Evolutionary conservation across 345 rosid species (phyloP).

Genomic region (Gossypium australe): DNA sequence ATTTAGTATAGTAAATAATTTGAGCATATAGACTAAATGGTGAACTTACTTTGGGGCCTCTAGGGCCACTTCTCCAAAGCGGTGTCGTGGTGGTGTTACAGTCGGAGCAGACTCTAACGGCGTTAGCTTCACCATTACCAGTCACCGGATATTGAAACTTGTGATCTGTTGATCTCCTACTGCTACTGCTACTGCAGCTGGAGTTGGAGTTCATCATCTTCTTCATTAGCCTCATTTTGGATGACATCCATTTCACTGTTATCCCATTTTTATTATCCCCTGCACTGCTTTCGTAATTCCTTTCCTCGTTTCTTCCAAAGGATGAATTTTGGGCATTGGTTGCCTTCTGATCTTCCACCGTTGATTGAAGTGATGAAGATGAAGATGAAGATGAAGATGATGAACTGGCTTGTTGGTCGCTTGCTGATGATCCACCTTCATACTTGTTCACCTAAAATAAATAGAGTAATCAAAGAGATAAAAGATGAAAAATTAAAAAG

Average conservation of each 20-base stretch:
- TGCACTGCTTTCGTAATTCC: slow-evolving; percentile 5
- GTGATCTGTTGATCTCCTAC: neutral
- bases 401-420: slow-evolving; percentile 11
- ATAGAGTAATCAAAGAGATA: neutral
- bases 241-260: slow-evolving; percentile 37
- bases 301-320: neutral
- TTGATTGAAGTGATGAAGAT: slow-evolving; percentile 3
- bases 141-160: slow-evolving; percentile 21
- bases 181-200: neutral
- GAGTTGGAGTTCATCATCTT: slow-evolving; percentile 26
- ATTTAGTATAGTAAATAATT: neutral
- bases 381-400: neutral
- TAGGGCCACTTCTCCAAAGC: slow-evolving; percentile 74
- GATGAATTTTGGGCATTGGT: neutral
- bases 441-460: slow-evolving; percentile 13
- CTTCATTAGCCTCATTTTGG: slow-evolving; percentile 40
- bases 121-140: neutral
- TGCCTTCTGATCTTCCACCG: neutral
- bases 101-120: slow-evolving; percentile 46
- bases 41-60: slow-evolving; percentile 51
- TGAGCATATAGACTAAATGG: neutral
- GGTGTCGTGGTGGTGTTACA: slow-evolving; percentile 60
- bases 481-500: neutral
- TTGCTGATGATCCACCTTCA: neutral
- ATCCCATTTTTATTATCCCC: slow-evolving; percentile 3